Percentiles rank a stretch among this genome's conserved stretches.
These are phyloP conservation scores for Hammondia hammondi DNA, from an alignment of 169 alveolate genomes.

Conservation along the genomic window DNA sequence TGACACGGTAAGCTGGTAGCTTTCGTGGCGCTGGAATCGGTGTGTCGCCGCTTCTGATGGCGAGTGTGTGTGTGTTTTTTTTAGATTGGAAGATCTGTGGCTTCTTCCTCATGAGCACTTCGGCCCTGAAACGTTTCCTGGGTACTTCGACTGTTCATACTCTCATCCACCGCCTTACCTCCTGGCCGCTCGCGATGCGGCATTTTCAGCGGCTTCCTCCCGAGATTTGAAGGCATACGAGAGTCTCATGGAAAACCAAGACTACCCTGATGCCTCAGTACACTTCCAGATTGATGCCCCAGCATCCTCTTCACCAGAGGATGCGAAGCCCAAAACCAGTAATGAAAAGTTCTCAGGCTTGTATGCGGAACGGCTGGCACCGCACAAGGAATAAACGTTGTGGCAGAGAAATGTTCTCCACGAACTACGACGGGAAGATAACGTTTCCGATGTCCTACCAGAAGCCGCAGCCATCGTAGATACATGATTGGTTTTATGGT, in stretches of 20 bases:
- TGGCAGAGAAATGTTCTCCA: no score
- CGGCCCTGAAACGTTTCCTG: constrained; percentile 64
- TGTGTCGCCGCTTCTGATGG: background rate
- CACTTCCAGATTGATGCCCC: background rate
- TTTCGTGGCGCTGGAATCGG: no score
- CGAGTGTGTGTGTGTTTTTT: background rate
- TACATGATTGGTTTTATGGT: no score
- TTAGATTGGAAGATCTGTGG: constrained; percentile 72
- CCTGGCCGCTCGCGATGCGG: background rate
- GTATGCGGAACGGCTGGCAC: no score
- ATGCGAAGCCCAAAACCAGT: background rate
- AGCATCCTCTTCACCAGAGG: background rate
- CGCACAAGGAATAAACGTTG: no score
- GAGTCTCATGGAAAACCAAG: constrained; percentile 9
- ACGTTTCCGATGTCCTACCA: no score
- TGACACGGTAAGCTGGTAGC: no score
- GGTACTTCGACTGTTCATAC: constrained; percentile 71
- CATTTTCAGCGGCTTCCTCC: background rate
- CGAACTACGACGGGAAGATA: no score
- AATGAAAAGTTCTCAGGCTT: background rate
- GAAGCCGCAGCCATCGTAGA: no score
- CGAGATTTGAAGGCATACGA: background rate
- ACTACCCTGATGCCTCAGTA: constrained; percentile 23
- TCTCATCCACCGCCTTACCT: constrained; percentile 72
- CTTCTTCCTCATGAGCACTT: constrained; percentile 76